phyloP scores from a whole-genome alignment of 176 grass and related monocot genomes.

The Hordeum vulgare region MorexV3_pseudomolecules_assembly NC_058519.1:514608425-514608924 shows the following conservation, averaged over 20 bases:
- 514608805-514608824: not conserved
- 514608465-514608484: not conserved
- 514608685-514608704: not conserved
- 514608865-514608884: no score
- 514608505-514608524: not conserved
- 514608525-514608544: not conserved
- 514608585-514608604: no score
- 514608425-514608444: not conserved
- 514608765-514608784: not conserved
- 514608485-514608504: not conserved
- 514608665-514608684: not conserved
- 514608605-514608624: conserved; percentile 10
- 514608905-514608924: no score
- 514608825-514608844: not conserved
- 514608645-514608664: conserved; percentile 20
- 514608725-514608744: no score
- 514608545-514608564: not conserved
- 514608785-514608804: not conserved
- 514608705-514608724: no score
- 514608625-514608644: conserved; percentile 22
- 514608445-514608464: not conserved
- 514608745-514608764: not conserved
- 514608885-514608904: no score
- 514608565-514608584: not conserved
- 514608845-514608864: no score